Base-by-base conservation (phyloP, 2,329 filamentous ascomycete genomes). In the Diaporthe destruens region DNA sequence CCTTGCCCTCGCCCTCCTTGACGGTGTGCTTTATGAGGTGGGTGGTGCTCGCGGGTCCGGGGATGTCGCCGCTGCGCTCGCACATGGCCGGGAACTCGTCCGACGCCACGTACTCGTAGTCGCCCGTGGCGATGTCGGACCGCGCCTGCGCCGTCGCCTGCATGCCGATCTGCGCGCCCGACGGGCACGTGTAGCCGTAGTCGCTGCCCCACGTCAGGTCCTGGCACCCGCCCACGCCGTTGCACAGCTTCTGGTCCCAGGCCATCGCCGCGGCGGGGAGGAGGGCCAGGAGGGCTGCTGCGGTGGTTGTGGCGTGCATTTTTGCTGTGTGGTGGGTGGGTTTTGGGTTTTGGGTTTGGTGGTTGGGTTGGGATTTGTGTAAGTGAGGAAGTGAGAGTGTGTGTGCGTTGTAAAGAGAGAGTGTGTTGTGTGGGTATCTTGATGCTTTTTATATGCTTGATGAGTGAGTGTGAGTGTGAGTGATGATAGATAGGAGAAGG, bases 61-160 rank as follows among this genome's bases (percentile, higher is more conserved):
- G 61, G 32, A 7, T 5, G n/a, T 53, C 61, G 0, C 0, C 47
- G 6, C 14, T 6, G 1, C 32, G 7, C 32, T 39, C 47, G 61
- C 57, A 63, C 23, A 25, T 14, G 39, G 57, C 44, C 32, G 61
- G 61, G 61, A 66, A 66, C 61, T 66, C 61, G 61, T 66, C 61
- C 6, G 29, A 11, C 2, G 47, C 47, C 20, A 66, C 61, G 61
- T 66, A 53, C 32, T 66, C 61, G 61, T 66, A 66, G 11, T 1
- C 1, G 14, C 61, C 61, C 61, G 39, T 32, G 44, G 44, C 47
- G 61, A 66, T 53, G 7, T 66, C 61, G 61, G 0, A 5, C 20
- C 53, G 61, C 8, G 61, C 61, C 6, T 25, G n/a, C 7, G 61
- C 47, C 0, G 23, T 25, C 32, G 61, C 32, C 47, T 66, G 61